Base-by-base conservation (phyloP, 2,329 filamentous ascomycete species). In the Zymoseptoria pseudotritici region DNA sequence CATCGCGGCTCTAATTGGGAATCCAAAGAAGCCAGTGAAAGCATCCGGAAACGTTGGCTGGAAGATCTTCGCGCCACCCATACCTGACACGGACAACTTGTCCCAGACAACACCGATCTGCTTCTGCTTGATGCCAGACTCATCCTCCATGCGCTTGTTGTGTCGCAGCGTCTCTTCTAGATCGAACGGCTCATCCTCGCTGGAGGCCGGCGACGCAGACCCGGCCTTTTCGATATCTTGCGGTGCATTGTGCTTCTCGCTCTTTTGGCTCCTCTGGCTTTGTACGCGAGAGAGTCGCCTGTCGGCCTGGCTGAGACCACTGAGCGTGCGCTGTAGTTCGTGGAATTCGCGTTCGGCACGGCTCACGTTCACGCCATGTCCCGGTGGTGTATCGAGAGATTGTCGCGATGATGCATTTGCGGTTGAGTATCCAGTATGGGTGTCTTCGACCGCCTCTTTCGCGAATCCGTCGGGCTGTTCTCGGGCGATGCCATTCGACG, bases 111-210 rank as follows among this genome's bases (percentile, higher is more conserved):
- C 78, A 22, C 86, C 87, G 2, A 88, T 79, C 69, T 90, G 87
- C 21, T 86, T 77, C 0, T 85, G 87, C 69, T 88, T 84, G 74
- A 95, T 95, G 0, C 91, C 91, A 5, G 89, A 88, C 63, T 88
- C 85, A 62, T 83, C 81, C 69, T 91, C 88, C 8, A 90, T 87
- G 53, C 82, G 83, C 59, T 88, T 81, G 58, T 86, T 86, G 2
- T 90, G 89, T 52, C 89, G 83, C 61, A 96, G 77, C 3, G 87
- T 86, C 8, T 79, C 75, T 72, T 96, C 89, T 46, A 96, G 79
- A 70, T 96, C 87, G 73, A 94, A 96, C 9, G 81, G 78, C 58
- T 83, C 83, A 36, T 52, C 53, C 2, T 78, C 78, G 2, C 78
- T 79, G 77, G 70, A 77, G 66, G 69, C 70, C 2, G 64, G 76